Evolutionary conservation across 139 green algal genomes (phyloP).

Genomic region (Tetraselmis chui): DNA sequence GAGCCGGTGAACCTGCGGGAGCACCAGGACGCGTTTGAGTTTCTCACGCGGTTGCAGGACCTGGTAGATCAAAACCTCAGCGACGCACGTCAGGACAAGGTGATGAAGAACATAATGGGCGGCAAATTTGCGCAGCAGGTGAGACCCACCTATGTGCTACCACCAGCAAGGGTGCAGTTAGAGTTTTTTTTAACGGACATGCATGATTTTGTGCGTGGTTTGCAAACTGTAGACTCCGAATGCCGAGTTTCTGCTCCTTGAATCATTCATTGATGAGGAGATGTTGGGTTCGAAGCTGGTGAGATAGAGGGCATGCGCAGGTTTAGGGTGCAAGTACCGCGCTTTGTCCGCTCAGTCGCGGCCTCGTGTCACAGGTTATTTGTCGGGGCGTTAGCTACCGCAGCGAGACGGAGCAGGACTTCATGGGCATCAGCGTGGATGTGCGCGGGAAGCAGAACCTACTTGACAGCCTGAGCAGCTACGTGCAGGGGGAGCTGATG

Average conservation of each 20-base stretch:
- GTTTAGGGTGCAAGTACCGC: too few relatives aligned
- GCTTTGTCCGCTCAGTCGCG: too few relatives aligned
- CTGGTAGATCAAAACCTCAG: slow-evolving; percentile 53
- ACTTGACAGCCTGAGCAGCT: slow-evolving; percentile 56
- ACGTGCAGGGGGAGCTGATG: slow-evolving; percentile 77
- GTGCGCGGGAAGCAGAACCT: slow-evolving; percentile 63
- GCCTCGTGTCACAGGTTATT: background rate
- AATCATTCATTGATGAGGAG: too few relatives aligned
- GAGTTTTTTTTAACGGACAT: background rate
- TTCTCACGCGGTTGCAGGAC: slow-evolving; percentile 68
- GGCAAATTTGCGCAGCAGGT: slow-evolving; percentile 69
- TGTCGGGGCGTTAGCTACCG: background rate
- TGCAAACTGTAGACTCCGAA: slow-evolving; percentile 12
- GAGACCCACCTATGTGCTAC: too few relatives aligned
- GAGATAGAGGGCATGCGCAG: too few relatives aligned
- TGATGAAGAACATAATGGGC: slow-evolving; percentile 64
- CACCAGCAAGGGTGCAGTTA: background rate
- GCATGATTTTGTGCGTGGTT: background rate
- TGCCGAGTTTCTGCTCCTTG: too few relatives aligned
- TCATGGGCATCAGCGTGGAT: slow-evolving; percentile 50
- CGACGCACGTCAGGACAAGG: slow-evolving; percentile 27
- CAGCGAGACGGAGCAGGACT: slow-evolving; percentile 2
- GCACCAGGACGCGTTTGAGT: slow-evolving; percentile 91
- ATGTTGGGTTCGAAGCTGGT: too few relatives aligned
- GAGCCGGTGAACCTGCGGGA: slow-evolving; percentile 72